Percentiles rank a stretch among this genome's conserved stretches.
These are phyloP conservation scores for Nakazawaea wickerhamii DNA, from an alignment of 805 yeast genomes.

Conservation along the genomic window DNA sequence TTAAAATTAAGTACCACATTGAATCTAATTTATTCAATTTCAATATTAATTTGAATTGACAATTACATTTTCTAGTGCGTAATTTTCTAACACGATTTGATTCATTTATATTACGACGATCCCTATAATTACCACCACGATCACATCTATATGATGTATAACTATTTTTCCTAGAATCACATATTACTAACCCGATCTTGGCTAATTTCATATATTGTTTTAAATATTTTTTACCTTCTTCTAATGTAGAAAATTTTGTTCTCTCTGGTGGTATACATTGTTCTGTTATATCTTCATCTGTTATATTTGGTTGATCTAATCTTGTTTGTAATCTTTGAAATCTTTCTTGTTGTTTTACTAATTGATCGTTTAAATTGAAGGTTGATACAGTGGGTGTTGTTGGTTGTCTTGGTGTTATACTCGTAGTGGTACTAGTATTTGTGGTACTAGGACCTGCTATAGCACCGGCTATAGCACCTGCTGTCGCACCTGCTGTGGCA, in stretches of 20 bases:
- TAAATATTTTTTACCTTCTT: conserved; percentile 9
- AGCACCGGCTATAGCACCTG: too few species aligned
- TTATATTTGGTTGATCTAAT: neutral
- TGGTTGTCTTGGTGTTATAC: neutral
- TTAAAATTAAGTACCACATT: conserved; percentile 6
- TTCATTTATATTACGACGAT: conserved; percentile 7
- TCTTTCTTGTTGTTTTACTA: conserved; percentile 5
- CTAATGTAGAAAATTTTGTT: conserved; percentile 4
- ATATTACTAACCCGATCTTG: conserved; percentile 11
- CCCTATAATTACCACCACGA: conserved; percentile 11
- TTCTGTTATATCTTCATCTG: neutral
- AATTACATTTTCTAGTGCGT: conserved; percentile 10
- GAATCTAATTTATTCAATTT: conserved; percentile 10
- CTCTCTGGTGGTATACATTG: conserved; percentile 3
- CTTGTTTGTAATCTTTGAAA: neutral
- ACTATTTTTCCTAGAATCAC: conserved; percentile 8
- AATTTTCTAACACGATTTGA: conserved; percentile 2
- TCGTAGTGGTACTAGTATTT: conserved; percentile 29
- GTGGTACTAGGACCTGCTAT: too few species aligned
- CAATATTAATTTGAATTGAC: conserved; percentile 9
- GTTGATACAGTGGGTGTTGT: conserved; percentile 1
- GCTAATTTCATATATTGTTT: conserved; percentile 9
- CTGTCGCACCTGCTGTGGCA: too few species aligned
- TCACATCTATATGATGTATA: conserved; percentile 12
- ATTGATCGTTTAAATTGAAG: conserved; percentile 1